Percentiles rank a stretch among this genome's conserved stretches.
Evolutionary conservation across 2,329 filamentous ascomycete species (phyloP).

Genomic region (Aureobasidium namibiae): DNA sequence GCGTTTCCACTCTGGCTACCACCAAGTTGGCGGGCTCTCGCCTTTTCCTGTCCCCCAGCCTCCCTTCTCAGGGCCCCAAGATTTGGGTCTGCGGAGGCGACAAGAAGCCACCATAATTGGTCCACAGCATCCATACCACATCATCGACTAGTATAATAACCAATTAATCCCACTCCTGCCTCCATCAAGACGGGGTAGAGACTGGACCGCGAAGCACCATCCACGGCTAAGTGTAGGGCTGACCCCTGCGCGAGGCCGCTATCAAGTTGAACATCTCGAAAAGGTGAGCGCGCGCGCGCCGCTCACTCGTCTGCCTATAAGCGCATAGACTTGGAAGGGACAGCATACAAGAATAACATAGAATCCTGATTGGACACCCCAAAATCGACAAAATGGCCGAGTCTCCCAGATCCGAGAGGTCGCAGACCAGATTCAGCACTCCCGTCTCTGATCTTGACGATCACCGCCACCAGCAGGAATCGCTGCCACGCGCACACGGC

Average conservation of each 20-base stretch:
- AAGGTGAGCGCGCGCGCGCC: conserved; percentile 48
- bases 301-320: conserved; percentile 31
- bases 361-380: neutral
- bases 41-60: conserved; percentile 63
- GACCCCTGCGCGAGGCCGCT: conserved; percentile 38
- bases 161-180: conserved; percentile 22
- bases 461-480: conserved; percentile 62
- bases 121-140: conserved; percentile 18
- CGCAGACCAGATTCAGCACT: conserved; percentile 60
- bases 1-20: conserved; percentile 43
- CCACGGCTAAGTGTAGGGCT: conserved; percentile 36
- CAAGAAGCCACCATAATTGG: conserved; percentile 95
- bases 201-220: conserved; percentile 3
- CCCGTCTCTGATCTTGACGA: conserved; percentile 79
- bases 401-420: conserved; percentile 57
- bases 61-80: conserved; percentile 86
- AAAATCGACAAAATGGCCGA: conserved; percentile 40
- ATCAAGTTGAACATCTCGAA: conserved; percentile 44
- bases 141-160: conserved; percentile 15
- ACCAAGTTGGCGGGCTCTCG: conserved; percentile 92
- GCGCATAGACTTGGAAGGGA: neutral
- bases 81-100: conserved; percentile 92
- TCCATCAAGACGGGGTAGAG: neutral
- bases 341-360: neutral
- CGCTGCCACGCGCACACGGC: conserved; percentile 46